phyloP scores from a whole-genome alignment of 441 rosid genomes.

The Gossypium lobatum region DNA sequence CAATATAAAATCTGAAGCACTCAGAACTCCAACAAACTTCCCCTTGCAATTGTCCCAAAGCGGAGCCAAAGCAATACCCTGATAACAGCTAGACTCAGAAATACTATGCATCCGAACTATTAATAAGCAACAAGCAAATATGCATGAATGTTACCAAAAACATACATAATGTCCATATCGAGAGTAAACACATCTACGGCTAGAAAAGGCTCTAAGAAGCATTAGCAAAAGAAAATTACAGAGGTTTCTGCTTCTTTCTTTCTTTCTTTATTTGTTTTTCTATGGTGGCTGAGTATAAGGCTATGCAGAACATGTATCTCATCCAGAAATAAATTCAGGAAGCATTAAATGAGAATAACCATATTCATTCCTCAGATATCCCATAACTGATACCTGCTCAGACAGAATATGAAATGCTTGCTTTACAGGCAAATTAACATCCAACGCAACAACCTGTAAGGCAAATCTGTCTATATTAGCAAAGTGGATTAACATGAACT shows the following conservation, averaged over 20 bases:
- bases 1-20: conserved; percentile 66
- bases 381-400: conserved; percentile 49
- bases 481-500: neutral
- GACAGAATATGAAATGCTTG: conserved; percentile 76
- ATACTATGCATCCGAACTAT: conserved; percentile 16
- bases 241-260: neutral
- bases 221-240: neutral
- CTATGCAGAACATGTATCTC: neutral
- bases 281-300: neutral
- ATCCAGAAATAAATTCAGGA: neutral
- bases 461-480: conserved; percentile 9
- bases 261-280: neutral
- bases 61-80: conserved; percentile 71
- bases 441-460: conserved; percentile 66
- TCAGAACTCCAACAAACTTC: conserved; percentile 70
- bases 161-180: neutral
- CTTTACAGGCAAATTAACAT: conserved; percentile 67
- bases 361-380: neutral
- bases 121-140: conserved; percentile 15
- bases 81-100: conserved; percentile 33
- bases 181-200: neutral
- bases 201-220: neutral
- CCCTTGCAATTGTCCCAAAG: conserved; percentile 63
- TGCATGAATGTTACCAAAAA: neutral
- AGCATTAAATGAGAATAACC: neutral